Evolutionary conservation across 768 basidiomycete species (phyloP), one percentile per base, ranked within the genome.

Genomic region (Suillus variegatus): DNA sequence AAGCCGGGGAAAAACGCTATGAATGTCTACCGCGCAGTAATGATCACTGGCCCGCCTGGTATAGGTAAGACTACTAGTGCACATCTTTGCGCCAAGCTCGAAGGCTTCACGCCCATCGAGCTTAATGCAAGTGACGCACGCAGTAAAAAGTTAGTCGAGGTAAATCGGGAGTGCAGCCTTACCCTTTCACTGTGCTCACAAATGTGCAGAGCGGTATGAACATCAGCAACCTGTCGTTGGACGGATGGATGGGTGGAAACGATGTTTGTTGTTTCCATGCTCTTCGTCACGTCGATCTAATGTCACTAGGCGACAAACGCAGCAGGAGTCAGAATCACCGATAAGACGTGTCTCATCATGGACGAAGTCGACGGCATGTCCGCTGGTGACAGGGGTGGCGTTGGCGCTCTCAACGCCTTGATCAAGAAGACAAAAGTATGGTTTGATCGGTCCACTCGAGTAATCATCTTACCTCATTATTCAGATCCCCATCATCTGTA

Each of bases 321-420:
- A 1, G 79, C 86, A 2, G 95, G 92, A 3, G 81, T 96, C 2
- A 73, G 80, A 18, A 88, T 98, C 68, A 95, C 92, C 0, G 86
- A 92, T 70, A 87, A 83, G 74, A 86, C 92, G 0, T 94, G 95
- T 68, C 81, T 99, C 54, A 99, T 99, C 74, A 98, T 99, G 97
- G 97, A 99, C 72, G 97, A 99, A 75, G 97, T 99, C 3, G 97
- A 99, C 69, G 97, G 97, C 1, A 99, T 99, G 96, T 97, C 95
- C 6, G 93, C 93, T 4, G 97, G 97, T 20, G 97, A 99, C 77
- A 85, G 97, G 54, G 97, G 97, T 18, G 97, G 97, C 63, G 93
- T 99, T 2, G 97, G 94, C 28, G 97, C 97, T 7, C 75, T 99
- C 69, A 94, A 94, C 65, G 88, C 89, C 0, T 73, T 99, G 66